Percentiles rank a stretch among this genome's conserved stretches.
These are phyloP conservation scores for Vaccinium macrocarpon DNA, from an alignment of 148 eudicot genomes.

Conservation along the genomic window DNA sequence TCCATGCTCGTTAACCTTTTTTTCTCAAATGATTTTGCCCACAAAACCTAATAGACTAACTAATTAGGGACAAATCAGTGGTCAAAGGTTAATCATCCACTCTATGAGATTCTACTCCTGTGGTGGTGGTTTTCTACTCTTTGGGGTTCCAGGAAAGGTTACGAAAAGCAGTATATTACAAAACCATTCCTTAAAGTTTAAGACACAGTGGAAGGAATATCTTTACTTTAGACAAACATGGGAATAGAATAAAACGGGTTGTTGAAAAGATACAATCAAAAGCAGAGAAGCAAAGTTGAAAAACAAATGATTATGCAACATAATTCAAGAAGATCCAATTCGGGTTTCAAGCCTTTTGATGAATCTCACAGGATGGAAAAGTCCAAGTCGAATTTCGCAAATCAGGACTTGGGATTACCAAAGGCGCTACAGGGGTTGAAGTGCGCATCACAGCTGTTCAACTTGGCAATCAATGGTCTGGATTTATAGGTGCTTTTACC, in stretches of 20 bases:
- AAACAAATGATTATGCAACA: conserved; percentile 1
- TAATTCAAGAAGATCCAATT: neutral
- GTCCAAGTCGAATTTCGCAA: neutral
- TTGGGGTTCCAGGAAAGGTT: neutral
- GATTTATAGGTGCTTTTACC: too few relatives aligned
- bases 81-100: conserved; percentile 18
- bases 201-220: conserved; percentile 14
- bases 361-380: conserved; percentile 8
- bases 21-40: neutral
- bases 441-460: too few relatives aligned
- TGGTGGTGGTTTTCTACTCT: neutral
- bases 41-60: neutral
- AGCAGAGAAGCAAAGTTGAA: neutral
- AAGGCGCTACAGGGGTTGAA: too few relatives aligned
- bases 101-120: neutral
- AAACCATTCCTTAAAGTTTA: neutral
- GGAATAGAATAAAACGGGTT: conserved; percentile 20
- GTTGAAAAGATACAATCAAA: conserved; percentile 21
- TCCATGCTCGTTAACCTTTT: neutral
- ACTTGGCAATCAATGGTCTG: too few relatives aligned
- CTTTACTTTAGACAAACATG: conserved; percentile 17
- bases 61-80: conserved; percentile 11
- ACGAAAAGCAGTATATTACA: conserved; percentile 10
- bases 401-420: conserved; percentile 7
- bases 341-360: neutral